Base-by-base conservation (phyloP, 495 filamentous ascomycete genomes). In the Saxispiralis lemnorum region DNA sequence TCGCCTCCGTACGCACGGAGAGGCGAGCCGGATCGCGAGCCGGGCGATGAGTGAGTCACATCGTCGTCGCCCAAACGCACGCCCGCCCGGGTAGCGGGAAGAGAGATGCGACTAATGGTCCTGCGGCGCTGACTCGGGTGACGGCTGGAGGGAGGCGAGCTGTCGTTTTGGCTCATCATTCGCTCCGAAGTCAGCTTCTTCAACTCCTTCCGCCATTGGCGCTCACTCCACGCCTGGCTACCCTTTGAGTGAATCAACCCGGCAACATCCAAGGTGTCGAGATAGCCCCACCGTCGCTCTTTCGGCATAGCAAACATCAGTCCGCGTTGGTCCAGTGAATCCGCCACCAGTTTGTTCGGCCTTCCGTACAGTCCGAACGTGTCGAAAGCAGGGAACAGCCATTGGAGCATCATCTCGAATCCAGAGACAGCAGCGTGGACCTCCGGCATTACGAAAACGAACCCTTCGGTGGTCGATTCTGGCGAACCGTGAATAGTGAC, bases 281-380 rank as follows among this genome's bases (percentile, higher is more conserved):
- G 60, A 57, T 96, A 96, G 0, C 89, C 88, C 56, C 93, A 93
- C 44, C 80, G 72, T 33, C 75, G 75, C 45, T 92, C 74, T 52
- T 79, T 81, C 0, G 89, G 92, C 76, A 99, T 88, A 0, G 85
- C 92, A 63, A 99, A 96, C 89, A 99, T 99, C 52, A 99, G 67
- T 45, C 89, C 88, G 46, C 81, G 77, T 3, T 77, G 65, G 59
- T 99, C 84, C 19, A 82, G 73, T 0, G 79, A 76, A 53, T 92
- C 93, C 1, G 89, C 82, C 38, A 93, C 76, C 19, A 99, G 66
- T 45, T 82, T 78, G 20, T 72, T 83, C 7, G 89, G 89, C 14
- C 89, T 81, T 6, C 89, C 89, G 52, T 99, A 99, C 12, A 96
- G 67, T 18, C 71, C 78, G 59, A 94, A 96, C 0, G 83, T 81